Conservation (phyloP, 805 yeast species). For the Priceomyces fermenticarens region DNA sequence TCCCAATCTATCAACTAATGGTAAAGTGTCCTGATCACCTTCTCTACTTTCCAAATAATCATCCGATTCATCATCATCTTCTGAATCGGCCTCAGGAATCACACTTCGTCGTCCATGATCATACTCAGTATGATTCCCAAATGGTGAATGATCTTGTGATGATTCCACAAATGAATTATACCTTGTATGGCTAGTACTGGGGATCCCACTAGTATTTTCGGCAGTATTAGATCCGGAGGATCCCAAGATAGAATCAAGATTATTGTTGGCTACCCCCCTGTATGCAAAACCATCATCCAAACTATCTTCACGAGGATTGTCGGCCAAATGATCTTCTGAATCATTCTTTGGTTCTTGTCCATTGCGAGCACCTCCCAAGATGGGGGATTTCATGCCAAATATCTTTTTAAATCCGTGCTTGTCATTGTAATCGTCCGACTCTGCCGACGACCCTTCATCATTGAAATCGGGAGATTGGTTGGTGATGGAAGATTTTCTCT, state of each 20-base stretch:
- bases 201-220: slow-evolving; percentile 10
- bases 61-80: slow-evolving; percentile 3
- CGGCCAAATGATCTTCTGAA: slow-evolving; percentile 8
- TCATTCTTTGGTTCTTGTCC: slow-evolving; percentile 20
- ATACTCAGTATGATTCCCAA: slow-evolving; percentile 9
- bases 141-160: slow-evolving; percentile 18
- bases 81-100: not conserved
- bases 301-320: slow-evolving; percentile 6
- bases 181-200: slow-evolving; percentile 22
- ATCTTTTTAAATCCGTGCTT: slow-evolving; percentile 26
- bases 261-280: slow-evolving; percentile 42
- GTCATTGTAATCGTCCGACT: slow-evolving; percentile 4
- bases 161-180: slow-evolving; percentile 23
- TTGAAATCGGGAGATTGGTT: slow-evolving; percentile 46
- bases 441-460: slow-evolving; percentile 19
- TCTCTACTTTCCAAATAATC: slow-evolving; percentile 4
- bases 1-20: slow-evolving; percentile 6
- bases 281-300: slow-evolving; percentile 34
- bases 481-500: slow-evolving; percentile 24
- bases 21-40: slow-evolving; percentile 13
- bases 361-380: slow-evolving; percentile 10
- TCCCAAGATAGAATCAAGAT: slow-evolving; percentile 38
- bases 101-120: not conserved
- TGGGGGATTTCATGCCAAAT: slow-evolving; percentile 23
- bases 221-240: slow-evolving; percentile 14